A percentile compares a stretch with the other conserved stretches of the same genome.
Evolutionary conservation across 495 filamentous ascomycete species (phyloP).

Genomic region (Beverwykella pulmonaria): DNA sequence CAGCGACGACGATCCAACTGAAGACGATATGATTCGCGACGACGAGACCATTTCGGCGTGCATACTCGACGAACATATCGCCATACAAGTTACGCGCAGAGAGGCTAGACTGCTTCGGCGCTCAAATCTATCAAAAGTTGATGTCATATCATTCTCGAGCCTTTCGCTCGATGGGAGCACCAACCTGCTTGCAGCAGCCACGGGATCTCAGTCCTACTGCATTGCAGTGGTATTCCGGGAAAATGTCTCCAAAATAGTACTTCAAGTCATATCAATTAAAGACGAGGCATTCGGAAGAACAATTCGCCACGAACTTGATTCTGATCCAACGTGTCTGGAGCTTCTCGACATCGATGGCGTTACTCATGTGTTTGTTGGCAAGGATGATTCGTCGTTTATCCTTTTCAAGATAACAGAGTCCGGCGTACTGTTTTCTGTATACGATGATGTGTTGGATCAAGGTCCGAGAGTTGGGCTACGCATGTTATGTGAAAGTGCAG

Average conservation of each 20-base stretch:
- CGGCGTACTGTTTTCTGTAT: conserved; percentile 4
- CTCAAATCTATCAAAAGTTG: background rate
- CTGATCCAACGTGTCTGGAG: conserved; percentile 33
- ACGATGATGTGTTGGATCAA: background rate
- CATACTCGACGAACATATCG: background rate
- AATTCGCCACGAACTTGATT: background rate
- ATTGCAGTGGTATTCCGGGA: conserved; percentile 20
- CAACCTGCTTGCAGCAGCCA: conserved; percentile 32
- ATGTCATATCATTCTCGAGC: conserved; percentile 3
- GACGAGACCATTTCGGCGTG: conserved; percentile 38
- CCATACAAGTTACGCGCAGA: conserved; percentile 40
- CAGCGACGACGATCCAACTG: conserved; percentile 9
- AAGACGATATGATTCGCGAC: conserved; percentile 28
- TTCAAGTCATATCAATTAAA: conserved; percentile 14
- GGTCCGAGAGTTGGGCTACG: background rate
- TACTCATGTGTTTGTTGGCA: conserved; percentile 22
- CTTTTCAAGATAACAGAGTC: conserved; percentile 8
- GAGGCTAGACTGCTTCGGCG: conserved; percentile 13
- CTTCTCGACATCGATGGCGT: conserved; percentile 16
- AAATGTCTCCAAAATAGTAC: background rate
- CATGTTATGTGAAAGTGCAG: conserved; percentile 35
- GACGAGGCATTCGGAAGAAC: conserved; percentile 1
- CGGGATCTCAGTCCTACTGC: conserved; percentile 4
- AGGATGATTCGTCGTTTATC: background rate
- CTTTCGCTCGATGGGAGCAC: background rate